Conservation (phyloP, 805 yeast genomes). For the Ascoidea asiatica region DNA sequence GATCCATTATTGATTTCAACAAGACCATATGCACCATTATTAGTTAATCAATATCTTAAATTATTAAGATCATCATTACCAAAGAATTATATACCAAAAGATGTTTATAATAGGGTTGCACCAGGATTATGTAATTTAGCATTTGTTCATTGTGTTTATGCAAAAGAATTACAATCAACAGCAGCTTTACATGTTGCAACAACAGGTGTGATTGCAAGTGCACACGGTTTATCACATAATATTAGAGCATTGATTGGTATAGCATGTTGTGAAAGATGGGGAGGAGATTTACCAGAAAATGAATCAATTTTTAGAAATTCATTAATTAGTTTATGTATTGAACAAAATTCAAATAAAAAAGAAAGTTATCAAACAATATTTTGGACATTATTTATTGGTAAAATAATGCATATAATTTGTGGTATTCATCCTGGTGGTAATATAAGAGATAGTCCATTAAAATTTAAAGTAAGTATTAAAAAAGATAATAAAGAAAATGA, state of each 20-base stretch:
- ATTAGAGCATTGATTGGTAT: constrained; percentile 60
- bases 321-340: constrained; percentile 34
- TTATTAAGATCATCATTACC: constrained; percentile 48
- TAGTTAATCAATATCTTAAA: constrained; percentile 41
- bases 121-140: constrained; percentile 66
- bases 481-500: constrained; percentile 5
- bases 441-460: constrained; percentile 26
- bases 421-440: constrained; percentile 77
- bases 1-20: constrained; percentile 64
- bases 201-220: constrained; percentile 62
- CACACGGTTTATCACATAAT: constrained; percentile 63
- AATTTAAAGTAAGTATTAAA: constrained; percentile 7
- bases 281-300: constrained; percentile 54
- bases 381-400: constrained; percentile 67
- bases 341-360: constrained; percentile 16
- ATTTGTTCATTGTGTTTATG: constrained; percentile 65
- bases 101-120: constrained; percentile 43
- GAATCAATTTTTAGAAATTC: constrained; percentile 32
- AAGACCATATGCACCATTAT: constrained; percentile 55
- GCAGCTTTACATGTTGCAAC: constrained; percentile 64
- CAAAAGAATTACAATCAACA: constrained; percentile 63
- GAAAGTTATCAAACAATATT: constrained; percentile 29
- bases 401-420: constrained; percentile 64
- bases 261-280: constrained; percentile 72
- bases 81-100: constrained; percentile 35